Conservation (phyloP, 228 moss, liverwort and hornwort species). For the Sphagnum fallax region DNA sequence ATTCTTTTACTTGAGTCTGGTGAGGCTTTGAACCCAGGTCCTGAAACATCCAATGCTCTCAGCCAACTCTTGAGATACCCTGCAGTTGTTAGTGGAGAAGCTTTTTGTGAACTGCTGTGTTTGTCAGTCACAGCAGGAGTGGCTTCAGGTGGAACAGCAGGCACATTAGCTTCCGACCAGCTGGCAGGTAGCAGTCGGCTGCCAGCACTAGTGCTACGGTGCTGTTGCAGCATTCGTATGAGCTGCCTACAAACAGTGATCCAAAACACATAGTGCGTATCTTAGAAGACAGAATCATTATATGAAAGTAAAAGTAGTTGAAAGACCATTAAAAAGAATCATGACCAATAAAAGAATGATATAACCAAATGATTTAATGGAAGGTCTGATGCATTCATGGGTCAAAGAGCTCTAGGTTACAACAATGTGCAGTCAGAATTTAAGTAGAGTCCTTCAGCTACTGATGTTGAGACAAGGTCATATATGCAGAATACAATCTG, state of each 20-base stretch:
- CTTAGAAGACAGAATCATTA: too few species aligned
- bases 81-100: constrained; percentile 29
- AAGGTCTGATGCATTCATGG: too few species aligned
- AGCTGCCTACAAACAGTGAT: constrained; percentile 53
- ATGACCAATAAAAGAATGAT: too few species aligned
- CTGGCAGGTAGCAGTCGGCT: constrained; percentile 52
- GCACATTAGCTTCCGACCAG: constrained; percentile 41
- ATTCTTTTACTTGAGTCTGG: constrained; percentile 27
- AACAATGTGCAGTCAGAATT: background rate
- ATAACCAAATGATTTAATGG: too few species aligned
- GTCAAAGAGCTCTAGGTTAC: background rate
- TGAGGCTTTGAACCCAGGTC: constrained; percentile 31
- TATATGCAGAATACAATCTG: too few species aligned
- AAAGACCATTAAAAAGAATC: too few species aligned
- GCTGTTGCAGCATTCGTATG: constrained; percentile 54
- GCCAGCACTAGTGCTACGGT: constrained; percentile 65
- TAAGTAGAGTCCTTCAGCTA: background rate
- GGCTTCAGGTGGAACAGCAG: constrained; percentile 14
- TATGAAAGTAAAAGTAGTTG: too few species aligned
- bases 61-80: constrained; percentile 85
- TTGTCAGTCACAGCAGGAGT: constrained; percentile 30
- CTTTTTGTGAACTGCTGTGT: constrained; percentile 34
- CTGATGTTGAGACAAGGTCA: background rate
- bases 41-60: constrained; percentile 63
- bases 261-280: background rate